A percentile compares a stretch with the other conserved stretches of the same genome.
Evolutionary conservation across 2,329 filamentous ascomycete species (phyloP).

Genomic region (Pyrenochaeta sp.): DNA sequence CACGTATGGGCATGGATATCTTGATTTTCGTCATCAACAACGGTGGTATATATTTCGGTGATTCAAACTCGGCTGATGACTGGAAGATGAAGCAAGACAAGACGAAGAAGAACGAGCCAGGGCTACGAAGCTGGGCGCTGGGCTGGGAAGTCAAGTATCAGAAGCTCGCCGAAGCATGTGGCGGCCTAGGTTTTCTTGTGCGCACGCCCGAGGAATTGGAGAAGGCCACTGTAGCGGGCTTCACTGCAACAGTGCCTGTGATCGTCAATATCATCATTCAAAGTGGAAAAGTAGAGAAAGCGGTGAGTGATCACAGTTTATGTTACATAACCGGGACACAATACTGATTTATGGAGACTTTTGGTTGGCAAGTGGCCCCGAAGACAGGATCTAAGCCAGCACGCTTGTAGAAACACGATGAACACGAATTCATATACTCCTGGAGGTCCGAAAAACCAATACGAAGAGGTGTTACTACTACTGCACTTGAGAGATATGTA

Average conservation of each 20-base stretch:
- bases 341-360: conserved; percentile 5
- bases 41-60: conserved; percentile 53
- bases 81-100: conserved; percentile 55
- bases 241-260: conserved; percentile 56
- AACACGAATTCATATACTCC: no score
- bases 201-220: conserved; percentile 61
- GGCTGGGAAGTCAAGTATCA: conserved; percentile 65
- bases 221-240: conserved; percentile 61
- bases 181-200: conserved; percentile 62
- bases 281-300: conserved; percentile 47
- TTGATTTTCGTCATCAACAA: conserved; percentile 67
- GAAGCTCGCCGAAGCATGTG: conserved; percentile 63
- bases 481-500: no score
- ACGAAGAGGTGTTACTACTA: no score
- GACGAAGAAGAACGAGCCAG: conserved; percentile 39
- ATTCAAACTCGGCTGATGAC: conserved; percentile 47
- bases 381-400: conserved; percentile 1
- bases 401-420: not conserved
- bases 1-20: conserved; percentile 62
- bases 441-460: no score
- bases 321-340: not conserved
- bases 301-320: conserved; percentile 9
- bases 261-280: conserved; percentile 66
- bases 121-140: conserved; percentile 60
- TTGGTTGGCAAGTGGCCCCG: conserved; percentile 11